Evolutionary conservation across 177 flowering plant genomes (phyloP), one percentile per base, ranked within the genome.

Genomic region (Telopea speciosissima): DNA sequence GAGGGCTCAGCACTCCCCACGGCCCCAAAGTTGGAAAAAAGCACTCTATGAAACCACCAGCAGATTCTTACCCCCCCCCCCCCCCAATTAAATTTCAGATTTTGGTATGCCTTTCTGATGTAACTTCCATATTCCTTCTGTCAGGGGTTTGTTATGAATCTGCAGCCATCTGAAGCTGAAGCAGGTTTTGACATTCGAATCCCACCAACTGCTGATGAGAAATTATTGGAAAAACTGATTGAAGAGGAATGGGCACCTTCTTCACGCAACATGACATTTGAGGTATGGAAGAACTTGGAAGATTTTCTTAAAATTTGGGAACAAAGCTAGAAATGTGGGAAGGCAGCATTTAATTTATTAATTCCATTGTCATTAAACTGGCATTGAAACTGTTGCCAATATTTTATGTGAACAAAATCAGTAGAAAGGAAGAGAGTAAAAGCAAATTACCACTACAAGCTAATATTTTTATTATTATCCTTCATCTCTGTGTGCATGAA

Each of bases 191-290:
- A 96, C 75, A 82, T 96, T 70, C 85, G 98, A 40, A 71, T 96
- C 40, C 99, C 97, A 71, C 96, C 99, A 65, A 85, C 78, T 76
- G 89, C 89, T 66, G 85, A 89, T 86, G 78, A 67, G 62, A 80
- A 74, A 68, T 73, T 89, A 21, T 68, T 93, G 82, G 96, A 93
- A 85, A 90, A 79, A 76, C 84, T 97, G 72, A 87, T 96, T 71
- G 88, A 88, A 69, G 98, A 96, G 79, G 99, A 96, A 79, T 96
- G 99, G 99, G 99, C 99, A 13, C 99, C 99, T 76, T 79, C 86
- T 77, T 81, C 92, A 52, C 91, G 96, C 10, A 93, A 91, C 74
- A 96, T 96, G 98, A 84, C 99, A 69, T 91, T 85, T 74, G 81
- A 83, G 92, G 99, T 91, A 77, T 3, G 74, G 33, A 66, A 21